These are phyloP conservation scores for Protomyces gravidus DNA, from an alignment of 1,139 yeast species.

Conservation along the genomic window DNA sequence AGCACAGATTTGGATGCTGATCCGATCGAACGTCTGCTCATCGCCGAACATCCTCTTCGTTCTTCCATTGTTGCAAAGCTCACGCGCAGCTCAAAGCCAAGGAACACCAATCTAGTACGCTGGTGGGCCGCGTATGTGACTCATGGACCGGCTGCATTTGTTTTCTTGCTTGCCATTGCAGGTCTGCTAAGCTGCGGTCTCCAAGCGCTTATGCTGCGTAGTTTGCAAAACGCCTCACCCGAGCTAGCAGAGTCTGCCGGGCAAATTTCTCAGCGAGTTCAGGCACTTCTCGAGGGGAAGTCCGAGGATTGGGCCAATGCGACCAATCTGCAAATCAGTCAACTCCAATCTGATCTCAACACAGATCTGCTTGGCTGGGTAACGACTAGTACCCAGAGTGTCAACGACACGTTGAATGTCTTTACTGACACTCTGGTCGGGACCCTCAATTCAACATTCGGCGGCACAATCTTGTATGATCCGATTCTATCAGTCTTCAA, in stretches of 20 bases:
- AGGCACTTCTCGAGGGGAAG: constrained; percentile 33
- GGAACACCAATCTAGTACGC: constrained; percentile 31
- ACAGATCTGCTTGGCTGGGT: constrained; percentile 65
- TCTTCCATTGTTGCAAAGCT: constrained; percentile 29
- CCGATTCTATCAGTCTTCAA: constrained; percentile 63
- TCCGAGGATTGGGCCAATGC: constrained; percentile 49
- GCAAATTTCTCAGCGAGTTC: constrained; percentile 16
- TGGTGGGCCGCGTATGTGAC: constrained; percentile 42
- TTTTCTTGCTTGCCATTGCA: constrained; percentile 44
- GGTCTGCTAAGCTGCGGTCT: constrained; percentile 46
- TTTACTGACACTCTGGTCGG: constrained; percentile 53
- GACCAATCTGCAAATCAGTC: constrained; percentile 49
- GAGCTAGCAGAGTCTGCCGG: constrained; percentile 33
- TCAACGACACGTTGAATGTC: constrained; percentile 53
- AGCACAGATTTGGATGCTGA: constrained; percentile 31
- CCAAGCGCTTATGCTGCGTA: constrained; percentile 44
- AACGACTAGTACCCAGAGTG: constrained; percentile 50
- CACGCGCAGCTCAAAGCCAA: constrained; percentile 6
- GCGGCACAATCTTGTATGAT: constrained; percentile 58
- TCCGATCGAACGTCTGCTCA: constrained; percentile 34
- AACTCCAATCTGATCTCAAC: constrained; percentile 53
- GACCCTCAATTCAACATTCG: constrained; percentile 57
- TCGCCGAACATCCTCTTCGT: constrained; percentile 30
- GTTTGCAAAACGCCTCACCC: constrained; percentile 35
- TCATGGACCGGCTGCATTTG: constrained; percentile 39